Evolutionary conservation across 1,284 basidiomycete genomes (phyloP).

Genomic region (Cronartium quercuum): DNA sequence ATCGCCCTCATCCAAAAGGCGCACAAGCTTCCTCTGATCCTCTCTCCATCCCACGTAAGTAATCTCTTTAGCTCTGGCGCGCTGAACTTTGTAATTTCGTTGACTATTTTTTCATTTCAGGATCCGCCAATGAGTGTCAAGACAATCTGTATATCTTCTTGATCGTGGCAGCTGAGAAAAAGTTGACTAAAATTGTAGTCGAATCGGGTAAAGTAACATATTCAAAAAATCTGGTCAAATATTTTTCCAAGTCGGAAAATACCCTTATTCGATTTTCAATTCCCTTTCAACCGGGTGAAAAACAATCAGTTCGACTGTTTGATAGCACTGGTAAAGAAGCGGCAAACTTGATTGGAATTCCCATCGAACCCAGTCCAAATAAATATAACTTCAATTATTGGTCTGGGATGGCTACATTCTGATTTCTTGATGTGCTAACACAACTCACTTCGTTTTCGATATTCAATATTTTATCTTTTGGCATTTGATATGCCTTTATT

Average conservation of each 20-base stretch:
- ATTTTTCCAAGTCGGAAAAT: not conserved
- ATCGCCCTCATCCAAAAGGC: conserved; percentile 20
- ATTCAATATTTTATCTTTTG: too few species aligned
- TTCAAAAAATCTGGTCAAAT: not conserved
- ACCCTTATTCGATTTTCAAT: not conserved
- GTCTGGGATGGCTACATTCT: conserved; percentile 21
- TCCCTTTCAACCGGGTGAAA: conserved; percentile 5
- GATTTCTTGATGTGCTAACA: not conserved
- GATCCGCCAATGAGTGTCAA: not conserved
- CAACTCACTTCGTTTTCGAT: too few species aligned
- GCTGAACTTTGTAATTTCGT: not conserved
- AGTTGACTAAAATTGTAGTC: not conserved
- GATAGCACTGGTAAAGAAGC: not conserved
- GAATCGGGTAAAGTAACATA: conserved; percentile 6
- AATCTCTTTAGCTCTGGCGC: not conserved
- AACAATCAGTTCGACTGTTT: conserved; percentile 4
- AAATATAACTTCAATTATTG: conserved; percentile 38
- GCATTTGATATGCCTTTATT: too few species aligned
- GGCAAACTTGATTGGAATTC: not conserved
- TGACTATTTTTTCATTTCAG: not conserved
- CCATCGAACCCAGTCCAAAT: not conserved
- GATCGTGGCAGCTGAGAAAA: not conserved
- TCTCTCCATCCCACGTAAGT: conserved; percentile 6
- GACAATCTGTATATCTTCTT: conserved; percentile 20
- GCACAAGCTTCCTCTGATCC: conserved; percentile 1